Evolutionary conservation across 2,329 filamentous ascomycete genomes (phyloP).

Genomic region (Monascus ruber): DNA sequence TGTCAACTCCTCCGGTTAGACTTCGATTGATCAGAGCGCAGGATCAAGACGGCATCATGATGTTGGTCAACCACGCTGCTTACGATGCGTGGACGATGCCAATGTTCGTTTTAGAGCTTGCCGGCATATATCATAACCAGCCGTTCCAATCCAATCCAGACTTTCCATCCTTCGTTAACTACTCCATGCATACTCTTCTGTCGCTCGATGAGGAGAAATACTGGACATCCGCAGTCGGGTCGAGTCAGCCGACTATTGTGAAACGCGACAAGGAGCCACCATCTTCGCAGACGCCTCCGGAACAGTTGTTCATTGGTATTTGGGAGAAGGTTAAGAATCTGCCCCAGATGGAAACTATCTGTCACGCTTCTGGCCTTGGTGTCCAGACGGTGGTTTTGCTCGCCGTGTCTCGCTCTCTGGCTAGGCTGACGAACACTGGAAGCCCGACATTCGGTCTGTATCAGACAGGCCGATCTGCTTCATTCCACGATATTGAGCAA

Average conservation of each 20-base stretch:
- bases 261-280: neutral
- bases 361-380: constrained; percentile 9
- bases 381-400: constrained; percentile 19
- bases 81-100: constrained; percentile 28
- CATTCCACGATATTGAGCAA: constrained; percentile 14
- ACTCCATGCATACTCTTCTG: constrained; percentile 10
- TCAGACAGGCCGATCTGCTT: constrained; percentile 19
- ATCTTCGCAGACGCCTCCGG: neutral
- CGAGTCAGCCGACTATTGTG: constrained; percentile 7
- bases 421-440: constrained; percentile 7
- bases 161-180: constrained; percentile 14
- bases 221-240: constrained; percentile 12
- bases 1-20: constrained; percentile 19
- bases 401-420: constrained; percentile 16
- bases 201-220: constrained; percentile 9
- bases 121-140: constrained; percentile 13
- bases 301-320: constrained; percentile 12
- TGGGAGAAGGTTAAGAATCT: constrained; percentile 14
- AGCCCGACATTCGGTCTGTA: constrained; percentile 20
- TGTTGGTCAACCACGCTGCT: constrained; percentile 24
- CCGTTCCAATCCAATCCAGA: constrained; percentile 6
- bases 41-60: constrained; percentile 17
- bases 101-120: constrained; percentile 20
- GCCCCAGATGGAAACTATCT: constrained; percentile 9
- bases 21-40: constrained; percentile 16